Conservation (phyloP, 1,284 basidiomycete species). For the Bjerkandera adusta region DNA sequence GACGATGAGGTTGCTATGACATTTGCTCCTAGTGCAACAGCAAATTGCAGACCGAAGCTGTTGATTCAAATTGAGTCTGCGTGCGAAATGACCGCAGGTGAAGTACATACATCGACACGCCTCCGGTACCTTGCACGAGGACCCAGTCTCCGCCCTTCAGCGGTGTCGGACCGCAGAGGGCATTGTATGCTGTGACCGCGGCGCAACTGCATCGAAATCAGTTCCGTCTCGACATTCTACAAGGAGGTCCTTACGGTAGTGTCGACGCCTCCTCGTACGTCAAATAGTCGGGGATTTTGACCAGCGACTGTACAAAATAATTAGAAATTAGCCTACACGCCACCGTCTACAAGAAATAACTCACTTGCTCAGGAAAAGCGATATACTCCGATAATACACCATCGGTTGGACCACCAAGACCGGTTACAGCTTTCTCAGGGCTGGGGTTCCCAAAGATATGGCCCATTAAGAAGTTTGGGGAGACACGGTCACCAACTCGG, state of each 20-base stretch:
- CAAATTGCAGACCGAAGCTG: slow-evolving; percentile 38
- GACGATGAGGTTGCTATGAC: slow-evolving; percentile 44
- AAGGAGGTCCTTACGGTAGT: slow-evolving; percentile 4
- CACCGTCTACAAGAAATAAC: not conserved
- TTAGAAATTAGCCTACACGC: not conserved
- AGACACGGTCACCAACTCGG: slow-evolving; percentile 40
- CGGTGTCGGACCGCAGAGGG: slow-evolving; percentile 31
- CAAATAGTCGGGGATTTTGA: slow-evolving; percentile 9
- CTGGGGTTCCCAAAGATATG: slow-evolving; percentile 8
- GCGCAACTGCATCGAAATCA: slow-evolving; percentile 23
- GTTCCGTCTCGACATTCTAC: not conserved
- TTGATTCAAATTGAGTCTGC: slow-evolving; percentile 8
- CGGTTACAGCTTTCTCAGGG: not conserved
- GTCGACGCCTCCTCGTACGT: slow-evolving; percentile 15
- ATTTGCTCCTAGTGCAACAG: slow-evolving; percentile 36
- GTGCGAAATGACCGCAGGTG: not conserved
- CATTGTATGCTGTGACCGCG: slow-evolving; percentile 40
- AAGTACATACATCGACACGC: slow-evolving; percentile 30
- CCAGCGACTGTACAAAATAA: slow-evolving; percentile 7
- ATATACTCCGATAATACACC: slow-evolving; percentile 13
- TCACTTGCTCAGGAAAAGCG: slow-evolving; percentile 11
- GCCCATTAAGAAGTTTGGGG: slow-evolving; percentile 24
- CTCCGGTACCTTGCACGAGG: slow-evolving; percentile 40
- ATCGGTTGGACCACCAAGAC: slow-evolving; percentile 6
- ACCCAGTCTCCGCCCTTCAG: slow-evolving; percentile 31